Evolutionary conservation across 2,329 filamentous ascomycete genomes (phyloP), one percentile per base, ranked within the genome.

Genomic region (Aureobasidium uvarum): DNA sequence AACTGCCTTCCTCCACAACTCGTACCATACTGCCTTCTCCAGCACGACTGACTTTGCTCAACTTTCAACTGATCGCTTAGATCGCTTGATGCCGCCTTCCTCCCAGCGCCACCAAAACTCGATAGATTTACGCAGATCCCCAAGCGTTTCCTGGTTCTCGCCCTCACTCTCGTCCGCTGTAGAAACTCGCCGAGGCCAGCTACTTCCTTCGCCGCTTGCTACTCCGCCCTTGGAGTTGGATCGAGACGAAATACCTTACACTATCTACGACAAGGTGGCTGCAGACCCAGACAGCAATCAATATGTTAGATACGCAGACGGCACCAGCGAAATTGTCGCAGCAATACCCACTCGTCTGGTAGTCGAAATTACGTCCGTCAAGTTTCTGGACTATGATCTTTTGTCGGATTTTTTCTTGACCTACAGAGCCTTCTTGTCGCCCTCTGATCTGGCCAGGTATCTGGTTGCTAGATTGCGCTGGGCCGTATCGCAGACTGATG

Each of bases 401-500:
- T 86, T 99, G 5, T 98, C 95, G 1, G 95, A 99, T 76, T 99
- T 99, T 78, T 99, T 99, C 73, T 85, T 99, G 25, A 98, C 95
- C 0, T 99, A 92, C 73, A 90, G 95, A 56, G 85, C 90, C 3
- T 99, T 97, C 73, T 81, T 99, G 66, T 87, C 91, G 14, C 83
- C 90, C 0, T 81, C 83, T 23, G 89, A 94, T 71, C 82, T 99
- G 3, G 83, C 96, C 25, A 86, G 88, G 54, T 92, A 96, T 82
- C 83, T 99, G 18, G 84, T 98, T 68, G 89, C 93, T 2, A 86
- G 95, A 20, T 79, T 99, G 62, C 84, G 88, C 70, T 99, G 95
- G 95, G 92, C 95, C 0, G 83, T 97, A 56, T 85, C 85, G 55
- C 85, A 91, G 64, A 81, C 85, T 54, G 91, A 96, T 73, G 92